Base-by-base conservation (phyloP, 257 asterid species). In the Sherardia arvensis region DNA sequence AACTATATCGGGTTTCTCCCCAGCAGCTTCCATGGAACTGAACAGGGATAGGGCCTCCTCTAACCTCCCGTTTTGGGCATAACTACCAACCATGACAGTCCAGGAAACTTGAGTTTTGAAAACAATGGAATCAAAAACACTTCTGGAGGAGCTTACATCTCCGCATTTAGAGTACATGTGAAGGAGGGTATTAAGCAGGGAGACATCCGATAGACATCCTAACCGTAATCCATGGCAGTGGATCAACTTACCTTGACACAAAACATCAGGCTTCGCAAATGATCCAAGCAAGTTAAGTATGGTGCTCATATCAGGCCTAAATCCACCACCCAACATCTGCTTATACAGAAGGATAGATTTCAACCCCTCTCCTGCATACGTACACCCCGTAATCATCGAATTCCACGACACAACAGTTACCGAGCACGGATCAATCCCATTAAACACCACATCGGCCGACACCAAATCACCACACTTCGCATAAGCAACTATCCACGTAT, bases 11-110 rank as follows among this genome's bases (percentile, higher is more conserved):
- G 95, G 95, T 54, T 74, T 61, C 80, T 82, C 77, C 2, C 87
- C 85, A 33, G 75, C 68, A 34, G 68, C 78, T 72, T 83, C 84
- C 97, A 86, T 86, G 33, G 74, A 66, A 43, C 26, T 63, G 74
- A 90, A 81, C 73, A 87, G 51, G 17, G 71, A 65, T 45, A 78
- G 21, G 0, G 88, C 88, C 64, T 77, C 82, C 1, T 79, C 80
- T 55, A 87, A 47, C 67, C 83, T 78, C 34, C 94, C 91, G 26
- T 62, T 72, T 25, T 76, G 85, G 28, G 88, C 66, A 57, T 80
- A 85, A 22, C 90, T 86, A 47, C 85, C 85, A 15, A 90, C 81
- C 81, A 87, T 81, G 34, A 78, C 80, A 3, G 94, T 89, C 95
- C 97, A 90, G 7, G 97, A 72, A 68, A 87, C 76, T 11, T 76